A percentile compares a stretch with the other conserved stretches of the same genome.
Conservation (phyloP, 1,284 basidiomycete genomes). For the Anthracocystis setariae region DNA sequence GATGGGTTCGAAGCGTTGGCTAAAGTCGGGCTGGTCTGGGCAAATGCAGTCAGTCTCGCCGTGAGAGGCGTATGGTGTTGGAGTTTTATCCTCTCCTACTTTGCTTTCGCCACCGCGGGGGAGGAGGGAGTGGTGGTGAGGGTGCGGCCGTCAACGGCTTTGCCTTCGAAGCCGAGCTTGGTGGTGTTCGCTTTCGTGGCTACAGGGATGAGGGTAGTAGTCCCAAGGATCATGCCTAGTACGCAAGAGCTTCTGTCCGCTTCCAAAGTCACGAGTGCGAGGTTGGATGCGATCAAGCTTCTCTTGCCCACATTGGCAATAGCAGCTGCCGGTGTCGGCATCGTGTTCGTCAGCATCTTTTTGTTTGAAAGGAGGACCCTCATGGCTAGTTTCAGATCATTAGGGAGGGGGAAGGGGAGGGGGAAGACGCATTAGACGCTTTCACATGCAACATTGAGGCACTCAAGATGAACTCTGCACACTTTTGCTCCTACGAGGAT, state of each 20-base stretch:
- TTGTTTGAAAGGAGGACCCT: conserved; percentile 19
- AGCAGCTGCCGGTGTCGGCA: conserved; percentile 6
- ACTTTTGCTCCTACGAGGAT: too few relatives aligned
- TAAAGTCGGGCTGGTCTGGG: conserved; percentile 41
- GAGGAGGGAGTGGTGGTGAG: neutral
- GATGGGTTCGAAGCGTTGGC: neutral
- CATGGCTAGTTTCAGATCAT: neutral
- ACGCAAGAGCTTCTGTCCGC: conserved; percentile 2
- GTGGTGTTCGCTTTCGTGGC: conserved; percentile 9
- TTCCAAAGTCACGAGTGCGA: neutral
- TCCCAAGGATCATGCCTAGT: conserved; percentile 18
- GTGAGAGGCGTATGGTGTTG: conserved; percentile 44
- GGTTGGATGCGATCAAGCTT: conserved; percentile 22
- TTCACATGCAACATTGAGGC: conserved; percentile 7
- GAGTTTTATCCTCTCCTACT: conserved; percentile 25
- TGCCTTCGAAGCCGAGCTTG: conserved; percentile 11
- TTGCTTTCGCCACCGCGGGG: conserved; percentile 5
- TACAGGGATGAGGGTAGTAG: neutral
- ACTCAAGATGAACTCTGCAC: too few relatives aligned
- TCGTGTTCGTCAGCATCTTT: conserved; percentile 2
- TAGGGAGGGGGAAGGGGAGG: neutral
- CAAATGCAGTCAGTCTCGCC: conserved; percentile 34
- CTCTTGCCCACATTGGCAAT: conserved; percentile 19
- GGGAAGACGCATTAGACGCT: conserved; percentile 3
- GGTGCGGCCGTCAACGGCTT: conserved; percentile 7